Percentiles rank a stretch among this genome's conserved stretches.
Evolutionary conservation across 768 basidiomycete species (phyloP).

Genomic region (Suillus subluteus): DNA sequence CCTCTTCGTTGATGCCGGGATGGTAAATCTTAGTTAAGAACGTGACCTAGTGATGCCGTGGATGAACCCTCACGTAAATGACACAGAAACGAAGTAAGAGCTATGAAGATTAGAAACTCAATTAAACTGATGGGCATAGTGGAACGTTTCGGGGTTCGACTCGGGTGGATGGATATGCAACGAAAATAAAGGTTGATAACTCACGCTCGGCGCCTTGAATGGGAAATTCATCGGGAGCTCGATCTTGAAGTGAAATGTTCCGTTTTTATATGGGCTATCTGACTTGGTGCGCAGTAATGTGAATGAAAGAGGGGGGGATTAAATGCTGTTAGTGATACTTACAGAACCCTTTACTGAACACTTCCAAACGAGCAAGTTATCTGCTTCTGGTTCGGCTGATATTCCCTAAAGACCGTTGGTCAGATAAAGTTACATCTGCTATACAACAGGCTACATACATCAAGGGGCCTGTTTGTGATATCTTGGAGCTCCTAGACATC

Average conservation of each 20-base stretch:
- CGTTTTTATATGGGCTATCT: slow-evolving; percentile 82
- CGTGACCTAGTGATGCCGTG: slow-evolving; percentile 55
- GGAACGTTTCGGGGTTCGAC: slow-evolving; percentile 26
- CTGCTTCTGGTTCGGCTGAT: slow-evolving; percentile 62
- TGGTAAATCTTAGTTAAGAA: slow-evolving; percentile 90
- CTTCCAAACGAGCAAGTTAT: slow-evolving; percentile 78
- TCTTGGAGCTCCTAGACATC: slow-evolving; percentile 64
- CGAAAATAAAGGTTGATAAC: slow-evolving; percentile 19
- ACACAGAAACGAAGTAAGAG: slow-evolving; percentile 7
- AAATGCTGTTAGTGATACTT: slow-evolving; percentile 29
- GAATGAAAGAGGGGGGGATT: slow-evolving; percentile 2
- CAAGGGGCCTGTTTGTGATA: slow-evolving; percentile 63
- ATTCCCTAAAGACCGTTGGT: slow-evolving; percentile 52
- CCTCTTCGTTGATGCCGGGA: slow-evolving; percentile 90
- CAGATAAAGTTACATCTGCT: slow-evolving; percentile 10
- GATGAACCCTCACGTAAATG: slow-evolving; percentile 23
- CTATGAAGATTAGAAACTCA: slow-evolving; percentile 4
- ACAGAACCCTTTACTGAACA: slow-evolving; percentile 78
- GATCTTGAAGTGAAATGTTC: slow-evolving; percentile 76
- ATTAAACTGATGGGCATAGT: slow-evolving; percentile 11
- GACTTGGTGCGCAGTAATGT: slow-evolving; percentile 43
- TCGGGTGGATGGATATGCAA: slow-evolving; percentile 2
- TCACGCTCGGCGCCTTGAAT: slow-evolving; percentile 83
- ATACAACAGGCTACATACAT: slow-evolving; percentile 45
- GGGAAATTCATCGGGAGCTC: slow-evolving; percentile 81